Conservation (phyloP, 1,284 basidiomycete genomes). For the Ustilago sp. region DNA sequence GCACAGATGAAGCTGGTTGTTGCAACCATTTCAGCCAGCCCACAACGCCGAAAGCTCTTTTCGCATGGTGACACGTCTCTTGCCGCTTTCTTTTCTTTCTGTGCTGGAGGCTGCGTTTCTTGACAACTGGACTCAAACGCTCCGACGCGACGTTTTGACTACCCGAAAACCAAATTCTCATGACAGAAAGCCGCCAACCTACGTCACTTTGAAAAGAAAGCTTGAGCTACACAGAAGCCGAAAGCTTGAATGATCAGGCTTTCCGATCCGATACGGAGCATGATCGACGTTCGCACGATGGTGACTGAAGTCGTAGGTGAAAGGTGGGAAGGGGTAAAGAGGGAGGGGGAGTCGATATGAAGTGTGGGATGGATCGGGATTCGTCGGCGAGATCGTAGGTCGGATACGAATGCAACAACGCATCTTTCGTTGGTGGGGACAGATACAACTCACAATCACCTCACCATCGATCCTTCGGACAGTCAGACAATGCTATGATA, state of each 20-base stretch:
- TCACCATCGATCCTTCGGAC: not conserved
- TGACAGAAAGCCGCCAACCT: not conserved
- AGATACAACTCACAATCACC: too few species aligned
- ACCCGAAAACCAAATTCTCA: not conserved
- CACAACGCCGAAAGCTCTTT: not conserved
- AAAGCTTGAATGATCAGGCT: not conserved
- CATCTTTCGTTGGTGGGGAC: not conserved
- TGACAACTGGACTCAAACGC: conserved; percentile 6
- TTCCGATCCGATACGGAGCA: not conserved
- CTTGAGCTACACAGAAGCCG: too few species aligned
- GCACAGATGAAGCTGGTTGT: not conserved
- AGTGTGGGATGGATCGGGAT: not conserved
- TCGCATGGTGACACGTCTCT: not conserved
- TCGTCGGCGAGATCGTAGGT: not conserved
- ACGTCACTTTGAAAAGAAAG: too few species aligned
- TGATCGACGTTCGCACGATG: not conserved
- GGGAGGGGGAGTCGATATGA: not conserved
- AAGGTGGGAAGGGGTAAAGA: not conserved
- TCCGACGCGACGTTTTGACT: not conserved
- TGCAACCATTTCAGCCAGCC: not conserved
- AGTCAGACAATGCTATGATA: not conserved
- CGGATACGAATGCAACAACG: not conserved
- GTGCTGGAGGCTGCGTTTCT: not conserved
- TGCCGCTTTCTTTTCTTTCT: not conserved
- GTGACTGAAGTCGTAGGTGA: not conserved